These are phyloP conservation scores for Salix dunnii DNA, from an alignment of 345 rosid species.

Conservation along the genomic window DNA sequence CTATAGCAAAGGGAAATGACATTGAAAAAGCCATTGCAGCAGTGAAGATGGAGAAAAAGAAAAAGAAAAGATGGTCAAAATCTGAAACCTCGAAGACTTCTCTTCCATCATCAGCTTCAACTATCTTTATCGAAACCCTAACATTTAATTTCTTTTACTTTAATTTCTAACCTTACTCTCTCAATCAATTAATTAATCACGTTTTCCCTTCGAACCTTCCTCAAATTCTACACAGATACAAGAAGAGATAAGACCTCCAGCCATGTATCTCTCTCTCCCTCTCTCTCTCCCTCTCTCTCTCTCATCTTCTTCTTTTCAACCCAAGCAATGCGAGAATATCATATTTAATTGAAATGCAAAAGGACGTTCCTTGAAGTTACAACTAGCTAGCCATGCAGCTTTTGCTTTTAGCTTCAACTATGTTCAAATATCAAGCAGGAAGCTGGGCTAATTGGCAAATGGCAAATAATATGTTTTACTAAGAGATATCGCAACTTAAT, in stretches of 20 bases:
- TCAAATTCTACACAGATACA: background rate
- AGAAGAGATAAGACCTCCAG: background rate
- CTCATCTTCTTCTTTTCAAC: background rate
- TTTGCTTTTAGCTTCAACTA: constrained; percentile 31
- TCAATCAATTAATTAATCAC: background rate
- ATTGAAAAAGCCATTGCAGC: constrained; percentile 44
- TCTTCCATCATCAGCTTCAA: constrained; percentile 50
- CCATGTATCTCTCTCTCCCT: background rate
- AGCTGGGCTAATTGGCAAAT: background rate
- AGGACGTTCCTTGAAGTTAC: constrained; percentile 42
- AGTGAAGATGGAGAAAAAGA: constrained; percentile 23
- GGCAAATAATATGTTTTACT: background rate
- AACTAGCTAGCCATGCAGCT: constrained; percentile 43
- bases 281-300: too few relatives aligned
- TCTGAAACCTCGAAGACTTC: constrained; percentile 52
- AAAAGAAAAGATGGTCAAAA: constrained; percentile 60
- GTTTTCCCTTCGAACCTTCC: background rate
- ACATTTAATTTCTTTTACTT: constrained; percentile 17
- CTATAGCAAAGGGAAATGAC: constrained; percentile 32
- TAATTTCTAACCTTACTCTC: constrained; percentile 11
- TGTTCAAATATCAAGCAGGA: background rate
- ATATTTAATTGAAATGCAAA: background rate
- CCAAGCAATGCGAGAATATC: background rate
- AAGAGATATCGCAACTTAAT: too few relatives aligned
- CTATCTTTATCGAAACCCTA: constrained; percentile 41